These are phyloP conservation scores for Crithidia sp. DNA, from an alignment of 208 protist species.

Conservation along the genomic window DNA sequence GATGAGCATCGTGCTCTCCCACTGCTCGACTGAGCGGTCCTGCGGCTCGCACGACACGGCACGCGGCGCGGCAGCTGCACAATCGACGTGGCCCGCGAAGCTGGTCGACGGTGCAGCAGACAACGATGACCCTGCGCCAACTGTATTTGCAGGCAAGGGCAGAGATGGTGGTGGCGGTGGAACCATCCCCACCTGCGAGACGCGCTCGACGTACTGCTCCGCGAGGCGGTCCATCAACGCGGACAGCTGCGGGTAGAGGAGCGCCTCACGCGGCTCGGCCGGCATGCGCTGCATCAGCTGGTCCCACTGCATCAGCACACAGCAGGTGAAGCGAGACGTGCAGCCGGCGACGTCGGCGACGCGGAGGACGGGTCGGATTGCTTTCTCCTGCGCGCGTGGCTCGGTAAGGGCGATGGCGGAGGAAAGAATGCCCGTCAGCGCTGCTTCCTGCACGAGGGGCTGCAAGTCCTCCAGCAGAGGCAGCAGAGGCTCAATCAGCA, in stretches of 20 bases:
- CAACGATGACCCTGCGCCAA: no score
- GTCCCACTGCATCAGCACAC: constrained; percentile 56
- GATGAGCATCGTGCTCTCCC: constrained; percentile 52
- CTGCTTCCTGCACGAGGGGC: constrained; percentile 58
- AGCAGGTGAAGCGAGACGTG: constrained; percentile 49
- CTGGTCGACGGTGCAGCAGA: neutral
- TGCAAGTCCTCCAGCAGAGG: constrained; percentile 52
- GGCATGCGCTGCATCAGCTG: constrained; percentile 59
- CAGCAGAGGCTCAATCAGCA: constrained; percentile 55
- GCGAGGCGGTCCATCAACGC: constrained; percentile 56
- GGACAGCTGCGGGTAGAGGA: constrained; percentile 68
- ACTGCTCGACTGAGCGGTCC: constrained; percentile 29
- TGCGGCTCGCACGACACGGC: neutral
- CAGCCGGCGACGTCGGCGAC: constrained; percentile 50
- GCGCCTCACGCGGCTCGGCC: constrained; percentile 64
- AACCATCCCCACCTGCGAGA: constrained; percentile 14
- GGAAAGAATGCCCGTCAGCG: constrained; percentile 52
- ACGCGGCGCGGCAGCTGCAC: no score
- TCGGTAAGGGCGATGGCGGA: constrained; percentile 42
- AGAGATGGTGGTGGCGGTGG: neutral
- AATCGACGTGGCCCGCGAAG: neutral
- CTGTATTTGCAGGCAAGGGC: no score
- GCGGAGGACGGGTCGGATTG: constrained; percentile 43
- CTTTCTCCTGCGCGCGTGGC: constrained; percentile 50
- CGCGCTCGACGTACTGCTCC: constrained; percentile 31